Conservation (phyloP, 2,329 filamentous ascomycete species). For the Fusarium sp. region DNA sequence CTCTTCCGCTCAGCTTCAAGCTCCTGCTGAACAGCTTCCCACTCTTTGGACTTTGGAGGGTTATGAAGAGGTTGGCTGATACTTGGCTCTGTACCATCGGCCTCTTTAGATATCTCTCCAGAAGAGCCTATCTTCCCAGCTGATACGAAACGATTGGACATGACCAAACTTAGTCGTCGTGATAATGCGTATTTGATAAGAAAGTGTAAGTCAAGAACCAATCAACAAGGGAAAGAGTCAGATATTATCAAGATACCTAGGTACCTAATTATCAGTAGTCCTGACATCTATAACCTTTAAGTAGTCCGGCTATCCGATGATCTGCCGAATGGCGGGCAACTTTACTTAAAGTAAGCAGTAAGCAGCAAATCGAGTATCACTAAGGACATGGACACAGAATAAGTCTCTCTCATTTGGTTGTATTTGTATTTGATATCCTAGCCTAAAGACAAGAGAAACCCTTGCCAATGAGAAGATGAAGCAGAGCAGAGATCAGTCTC, state of each 20-base stretch:
- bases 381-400: not conserved
- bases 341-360: no score
- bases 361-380: not conserved
- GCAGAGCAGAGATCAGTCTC: constrained; percentile 14
- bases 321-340: constrained; percentile 7
- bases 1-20: constrained; percentile 68
- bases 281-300: not conserved
- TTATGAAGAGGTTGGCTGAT: constrained; percentile 28
- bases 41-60: constrained; percentile 55
- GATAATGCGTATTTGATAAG: not conserved
- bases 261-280: not conserved
- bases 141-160: constrained; percentile 66
- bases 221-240: no score
- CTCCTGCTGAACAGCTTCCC: constrained; percentile 71
- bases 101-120: constrained; percentile 40
- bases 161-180: constrained; percentile 38
- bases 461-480: constrained; percentile 1
- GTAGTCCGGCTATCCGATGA: constrained; percentile 10
- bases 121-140: constrained; percentile 57
- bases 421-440: constrained; percentile 29
- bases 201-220: not conserved
- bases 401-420: constrained; percentile 2
- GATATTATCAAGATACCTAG: not conserved
- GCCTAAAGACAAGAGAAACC: constrained; percentile 13
- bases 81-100: constrained; percentile 5